Percentiles rank a stretch among this genome's conserved stretches.
These are phyloP conservation scores for Evernia prunastri DNA, from an alignment of 495 filamentous ascomycete genomes.

Conservation along the genomic window DNA sequence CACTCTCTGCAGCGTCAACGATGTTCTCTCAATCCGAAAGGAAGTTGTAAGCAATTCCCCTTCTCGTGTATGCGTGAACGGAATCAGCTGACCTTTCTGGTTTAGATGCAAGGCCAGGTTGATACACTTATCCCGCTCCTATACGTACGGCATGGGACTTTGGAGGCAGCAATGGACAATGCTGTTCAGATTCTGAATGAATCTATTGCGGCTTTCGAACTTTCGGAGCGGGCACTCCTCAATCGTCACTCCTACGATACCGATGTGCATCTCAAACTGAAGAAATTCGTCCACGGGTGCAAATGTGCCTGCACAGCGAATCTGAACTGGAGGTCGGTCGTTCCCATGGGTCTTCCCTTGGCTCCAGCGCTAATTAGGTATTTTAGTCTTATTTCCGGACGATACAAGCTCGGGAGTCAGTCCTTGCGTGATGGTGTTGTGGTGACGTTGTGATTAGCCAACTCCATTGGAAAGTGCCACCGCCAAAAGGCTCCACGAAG, in stretches of 20 bases:
- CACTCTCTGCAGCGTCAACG: not conserved
- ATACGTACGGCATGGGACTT: not conserved
- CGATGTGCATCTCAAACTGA: not conserved
- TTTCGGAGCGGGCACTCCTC: not conserved
- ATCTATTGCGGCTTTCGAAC: not conserved
- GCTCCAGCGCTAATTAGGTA: not conserved
- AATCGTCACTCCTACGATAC: not conserved
- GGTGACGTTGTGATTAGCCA: not conserved
- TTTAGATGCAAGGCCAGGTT: slow-evolving; percentile 1
- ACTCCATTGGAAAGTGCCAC: too few species aligned
- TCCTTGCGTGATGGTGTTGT: slow-evolving; percentile 1
- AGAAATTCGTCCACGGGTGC: not conserved
- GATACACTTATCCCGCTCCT: slow-evolving; percentile 1
- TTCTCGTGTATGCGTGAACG: not conserved
- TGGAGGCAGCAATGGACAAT: slow-evolving; percentile 4
- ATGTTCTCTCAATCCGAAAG: slow-evolving; percentile 1
- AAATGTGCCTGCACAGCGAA: slow-evolving; percentile 1
- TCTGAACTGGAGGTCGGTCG: not conserved
- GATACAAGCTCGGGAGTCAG: not conserved
- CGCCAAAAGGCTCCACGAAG: too few species aligned
- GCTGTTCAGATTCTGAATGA: slow-evolving; percentile 2
- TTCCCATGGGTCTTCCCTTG: not conserved
- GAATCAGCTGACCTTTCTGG: not conserved
- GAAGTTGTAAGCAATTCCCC: not conserved
- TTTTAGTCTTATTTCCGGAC: not conserved